Evolutionary conservation across 1,139 yeast genomes (phyloP), one percentile per base, ranked within the genome.

Genomic region (Nakaseomyces nivariensis): DNA sequence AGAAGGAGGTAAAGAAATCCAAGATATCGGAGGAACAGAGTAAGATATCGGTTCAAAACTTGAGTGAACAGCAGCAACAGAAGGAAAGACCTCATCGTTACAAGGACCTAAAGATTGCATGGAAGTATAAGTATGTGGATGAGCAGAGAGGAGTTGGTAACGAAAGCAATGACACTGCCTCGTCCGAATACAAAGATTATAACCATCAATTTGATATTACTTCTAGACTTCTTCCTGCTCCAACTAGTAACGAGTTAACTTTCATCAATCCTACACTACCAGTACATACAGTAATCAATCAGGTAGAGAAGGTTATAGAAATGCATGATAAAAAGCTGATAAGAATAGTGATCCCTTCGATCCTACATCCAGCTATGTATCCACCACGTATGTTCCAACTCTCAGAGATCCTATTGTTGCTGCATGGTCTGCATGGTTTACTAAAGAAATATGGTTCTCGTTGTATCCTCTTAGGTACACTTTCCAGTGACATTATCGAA

Each of bases 301-400:
- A 76, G 52, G 63, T 83, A 3, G 69, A 72, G 32, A 58, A 65
- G 4, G 64, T 72, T 0, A 70, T 82, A 4, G 64, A 67, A n/a
- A 67, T 65, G 24, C 71, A 73, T 41, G 62, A 70, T 3, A 61
- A 64, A 4, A 74, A 75, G 45, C 66, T 85, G 34, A 72, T 88
- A 4, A 72, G 97, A 53, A 65, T 92, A 2, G 76, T 85, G 0
- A 66, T 89, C 3, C 97, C 98, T 0, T 76, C 81, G 9, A 72
- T 92, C 34, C 71, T 92, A 49, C 85, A 85, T 57, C 98, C 98
- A 0, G 80, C 86, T 22, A 64, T 81, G 45, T 90, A 87, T 62
- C 73, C 80, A 1, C 83, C 87, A 1, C 62, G 61, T n/a, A 66
- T 73, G 48, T 72, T 79, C 4, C 63, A 70, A 11, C 73, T 84